phyloP scores from a whole-genome alignment of 1,284 basidiomycete genomes.

The Boletellus sp. region DNA sequence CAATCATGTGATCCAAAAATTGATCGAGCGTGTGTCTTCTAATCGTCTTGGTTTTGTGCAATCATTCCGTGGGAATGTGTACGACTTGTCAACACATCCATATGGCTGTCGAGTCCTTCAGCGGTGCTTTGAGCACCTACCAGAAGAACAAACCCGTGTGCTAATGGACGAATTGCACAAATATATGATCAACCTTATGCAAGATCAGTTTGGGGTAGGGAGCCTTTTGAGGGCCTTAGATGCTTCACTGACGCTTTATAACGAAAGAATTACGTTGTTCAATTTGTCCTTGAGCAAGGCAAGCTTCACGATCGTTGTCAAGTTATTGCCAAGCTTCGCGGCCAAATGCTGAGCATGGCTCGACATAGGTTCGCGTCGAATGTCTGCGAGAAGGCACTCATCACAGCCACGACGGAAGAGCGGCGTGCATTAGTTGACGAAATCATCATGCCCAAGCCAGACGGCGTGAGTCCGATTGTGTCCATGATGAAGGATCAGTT shows the following conservation, averaged over 20 bases:
- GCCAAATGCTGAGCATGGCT: slow-evolving; percentile 77
- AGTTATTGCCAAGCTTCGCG: slow-evolving; percentile 72
- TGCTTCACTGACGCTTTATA: slow-evolving; percentile 6
- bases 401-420: slow-evolving; percentile 60
- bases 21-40: slow-evolving; percentile 78
- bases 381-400: slow-evolving; percentile 91
- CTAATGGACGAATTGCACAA: slow-evolving; percentile 85
- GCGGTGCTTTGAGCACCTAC: slow-evolving; percentile 85
- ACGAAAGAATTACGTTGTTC: slow-evolving; percentile 87
- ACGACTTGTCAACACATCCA: slow-evolving; percentile 82
- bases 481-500: slow-evolving; percentile 91
- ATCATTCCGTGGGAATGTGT: slow-evolving; percentile 81
- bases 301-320: slow-evolving; percentile 63
- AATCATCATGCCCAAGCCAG: slow-evolving; percentile 64
- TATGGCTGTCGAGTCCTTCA: slow-evolving; percentile 97
- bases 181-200: slow-evolving; percentile 70
- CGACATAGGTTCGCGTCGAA: slow-evolving; percentile 97
- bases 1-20: slow-evolving; percentile 91
- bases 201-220: slow-evolving; percentile 84
- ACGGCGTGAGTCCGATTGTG: slow-evolving; percentile 62
- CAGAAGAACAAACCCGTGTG: slow-evolving; percentile 62
- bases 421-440: slow-evolving; percentile 76
- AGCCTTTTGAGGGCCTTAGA: background rate
- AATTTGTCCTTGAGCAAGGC: slow-evolving; percentile 88
- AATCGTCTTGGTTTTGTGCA: slow-evolving; percentile 76